Conservation (phyloP, 805 yeast genomes). For the Yarrowia sp. region DNA sequence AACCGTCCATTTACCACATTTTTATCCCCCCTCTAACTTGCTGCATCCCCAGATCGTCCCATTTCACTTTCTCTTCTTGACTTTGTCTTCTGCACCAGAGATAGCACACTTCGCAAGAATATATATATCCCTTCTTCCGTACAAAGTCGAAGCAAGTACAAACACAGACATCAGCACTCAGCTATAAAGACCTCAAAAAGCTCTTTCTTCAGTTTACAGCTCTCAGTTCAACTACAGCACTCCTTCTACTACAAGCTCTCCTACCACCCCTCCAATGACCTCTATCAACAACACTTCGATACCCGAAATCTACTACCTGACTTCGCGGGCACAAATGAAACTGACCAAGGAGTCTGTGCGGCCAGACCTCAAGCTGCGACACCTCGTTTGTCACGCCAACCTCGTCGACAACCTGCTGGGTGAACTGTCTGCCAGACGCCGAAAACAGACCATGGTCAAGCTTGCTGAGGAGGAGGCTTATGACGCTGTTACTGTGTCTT, state of each 20-base stretch:
- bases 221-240: no score
- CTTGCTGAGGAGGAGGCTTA: not conserved
- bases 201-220: no score
- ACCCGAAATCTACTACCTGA: slow-evolving; percentile 65
- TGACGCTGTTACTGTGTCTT: slow-evolving; percentile 1
- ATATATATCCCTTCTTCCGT: not conserved
- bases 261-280: no score
- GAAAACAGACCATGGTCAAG: slow-evolving; percentile 1
- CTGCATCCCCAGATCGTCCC: slow-evolving; percentile 32
- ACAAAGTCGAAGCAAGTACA: not conserved
- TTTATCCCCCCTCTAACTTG: not conserved
- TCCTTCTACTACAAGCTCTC: no score
- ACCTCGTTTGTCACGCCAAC: slow-evolving; percentile 73
- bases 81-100: slow-evolving; percentile 5
- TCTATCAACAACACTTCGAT: slow-evolving; percentile 9
- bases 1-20: no score
- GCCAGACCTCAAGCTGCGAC: slow-evolving; percentile 63
- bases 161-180: no score
- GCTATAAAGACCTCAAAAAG: no score
- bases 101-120: not conserved
- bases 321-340: slow-evolving; percentile 68
- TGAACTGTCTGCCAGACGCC: slow-evolving; percentile 30
- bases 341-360: slow-evolving; percentile 66
- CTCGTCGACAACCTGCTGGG: slow-evolving; percentile 71
- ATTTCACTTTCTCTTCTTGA: not conserved